A percentile compares a stretch with the other conserved stretches of the same genome.
Conservation (phyloP, 352 stramenopile genomes). For the Heterotrichella gracilis region DNA sequence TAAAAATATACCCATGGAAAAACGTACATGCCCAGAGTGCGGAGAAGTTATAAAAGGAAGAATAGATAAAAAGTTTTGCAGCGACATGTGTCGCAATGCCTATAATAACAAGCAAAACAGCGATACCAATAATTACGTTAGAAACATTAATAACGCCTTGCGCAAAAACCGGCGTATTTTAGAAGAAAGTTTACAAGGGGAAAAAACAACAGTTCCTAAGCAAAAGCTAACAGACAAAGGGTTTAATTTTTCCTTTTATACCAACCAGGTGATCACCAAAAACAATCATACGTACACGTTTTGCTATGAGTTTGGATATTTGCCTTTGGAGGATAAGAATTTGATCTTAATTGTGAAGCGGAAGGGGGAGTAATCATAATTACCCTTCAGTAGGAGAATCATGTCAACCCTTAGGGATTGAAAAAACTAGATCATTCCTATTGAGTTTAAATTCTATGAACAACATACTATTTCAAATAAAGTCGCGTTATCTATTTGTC, state of each 20-base stretch:
- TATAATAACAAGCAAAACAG: not conserved
- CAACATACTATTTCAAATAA: no score
- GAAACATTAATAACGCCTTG: slow-evolving; percentile 4
- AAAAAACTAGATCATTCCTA: no score
- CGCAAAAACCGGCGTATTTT: not conserved
- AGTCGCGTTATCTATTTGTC: no score
- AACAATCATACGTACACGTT: not conserved
- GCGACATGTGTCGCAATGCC: not conserved
- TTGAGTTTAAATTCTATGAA: no score
- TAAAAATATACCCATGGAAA: not conserved
- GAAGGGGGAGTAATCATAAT: not conserved
- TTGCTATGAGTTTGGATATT: not conserved
- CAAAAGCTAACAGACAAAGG: not conserved
- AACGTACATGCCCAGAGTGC: not conserved
- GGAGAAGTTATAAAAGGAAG: not conserved
- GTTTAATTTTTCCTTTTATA: not conserved
- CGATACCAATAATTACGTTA: not conserved
- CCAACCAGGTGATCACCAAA: not conserved
- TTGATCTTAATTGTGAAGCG: not conserved
- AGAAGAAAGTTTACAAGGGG: not conserved
- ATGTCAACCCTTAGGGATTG: no score
- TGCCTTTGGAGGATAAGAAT: not conserved
- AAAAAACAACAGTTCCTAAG: not conserved
- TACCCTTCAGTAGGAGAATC: no score
- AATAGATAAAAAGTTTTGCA: slow-evolving; percentile 7